phyloP scores from a whole-genome alignment of 257 asterid genomes.

The Thymus mandschuricus region DNA sequence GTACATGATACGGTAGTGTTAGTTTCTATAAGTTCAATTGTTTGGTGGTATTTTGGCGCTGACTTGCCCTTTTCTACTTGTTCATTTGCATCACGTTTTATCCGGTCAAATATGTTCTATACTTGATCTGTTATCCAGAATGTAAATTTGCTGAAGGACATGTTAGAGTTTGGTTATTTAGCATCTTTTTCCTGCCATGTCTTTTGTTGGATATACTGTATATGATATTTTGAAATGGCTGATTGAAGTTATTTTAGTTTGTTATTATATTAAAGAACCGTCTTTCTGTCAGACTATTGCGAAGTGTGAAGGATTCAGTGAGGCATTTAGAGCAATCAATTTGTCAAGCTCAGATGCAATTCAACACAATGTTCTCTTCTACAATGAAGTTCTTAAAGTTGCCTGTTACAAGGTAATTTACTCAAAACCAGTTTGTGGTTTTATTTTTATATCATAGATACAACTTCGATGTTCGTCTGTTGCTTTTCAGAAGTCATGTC shows the following conservation, averaged over 20 bases:
- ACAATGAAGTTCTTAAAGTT: conserved; percentile 66
- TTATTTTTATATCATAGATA: background rate
- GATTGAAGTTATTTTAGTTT: background rate
- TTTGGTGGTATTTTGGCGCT: conserved; percentile 1
- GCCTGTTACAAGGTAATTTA: conserved; percentile 67
- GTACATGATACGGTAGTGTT: too few relatives aligned
- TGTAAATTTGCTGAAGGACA: background rate
- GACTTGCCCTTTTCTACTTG: conserved; percentile 6
- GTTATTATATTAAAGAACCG: conserved; percentile 4
- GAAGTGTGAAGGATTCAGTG: conserved; percentile 51
- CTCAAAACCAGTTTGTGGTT: background rate
- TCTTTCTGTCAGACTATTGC: conserved; percentile 52
- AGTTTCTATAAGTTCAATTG: too few relatives aligned
- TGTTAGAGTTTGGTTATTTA: background rate
- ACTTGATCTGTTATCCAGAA: conserved; percentile 9
- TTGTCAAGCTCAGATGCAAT: conserved; percentile 55
- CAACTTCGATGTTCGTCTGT: background rate
- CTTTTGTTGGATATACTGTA: conserved; percentile 4
- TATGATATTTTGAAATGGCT: conserved; percentile 18
- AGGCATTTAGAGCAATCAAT: conserved; percentile 57
- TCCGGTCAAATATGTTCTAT: conserved; percentile 3
- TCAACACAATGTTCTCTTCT: conserved; percentile 58
- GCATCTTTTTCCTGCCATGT: background rate
- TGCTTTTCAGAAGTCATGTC: background rate
- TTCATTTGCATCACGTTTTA: background rate